Evolutionary conservation across 192 early-diverging fungal genomes (phyloP), one percentile per base, ranked within the genome.

Genomic region (Rhizoclosmatium globosum): DNA sequence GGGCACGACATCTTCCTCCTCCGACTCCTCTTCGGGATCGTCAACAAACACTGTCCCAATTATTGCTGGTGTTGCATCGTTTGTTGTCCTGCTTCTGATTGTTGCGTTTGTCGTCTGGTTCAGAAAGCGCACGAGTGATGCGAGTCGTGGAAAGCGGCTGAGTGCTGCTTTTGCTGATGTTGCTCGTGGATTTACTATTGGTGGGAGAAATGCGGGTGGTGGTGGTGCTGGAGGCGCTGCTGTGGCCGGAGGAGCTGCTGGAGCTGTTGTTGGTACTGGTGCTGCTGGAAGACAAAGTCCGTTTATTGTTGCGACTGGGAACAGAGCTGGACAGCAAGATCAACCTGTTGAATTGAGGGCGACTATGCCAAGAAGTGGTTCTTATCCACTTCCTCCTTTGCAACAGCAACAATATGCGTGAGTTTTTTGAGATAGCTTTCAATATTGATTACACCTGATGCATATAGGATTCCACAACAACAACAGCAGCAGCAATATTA

Each of bases 101-200:
- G 43, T 68, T 47, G 67, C 45, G 45, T 68, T 68, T 47, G 46
- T 68, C 43, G n/a, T 68, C 43, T 68, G 67, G 67, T 68, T 68
- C 67, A 23, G 67, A 23, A 47, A 41, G 45, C 21, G 67, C 19
- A 68, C 67, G 17, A 17, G 50, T 17, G 50, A 53, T 53, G 50
- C 50, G 17, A 17, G 50, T 13, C 6, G 17, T 17, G 50, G 17
- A 53, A 17, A 53, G 17, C 17, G 17, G 50, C 50, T 53, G 6
- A 7, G 50, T 7, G 50, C 17, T 53, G 50, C 6, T 13, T 53
- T 7, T 13, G 50, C 17, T 53, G 50, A 53, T 53, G 9, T 7
- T 53, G 17, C 50, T 53, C 9, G 50, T 53, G 9, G 9, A 13
- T 7, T 17, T 13, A 7, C 50, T 13, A 53, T 53, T 53, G 50